These are phyloP conservation scores for Selenicereus undatus DNA, from an alignment of 148 eudicot genomes.

Conservation along the genomic window DNA sequence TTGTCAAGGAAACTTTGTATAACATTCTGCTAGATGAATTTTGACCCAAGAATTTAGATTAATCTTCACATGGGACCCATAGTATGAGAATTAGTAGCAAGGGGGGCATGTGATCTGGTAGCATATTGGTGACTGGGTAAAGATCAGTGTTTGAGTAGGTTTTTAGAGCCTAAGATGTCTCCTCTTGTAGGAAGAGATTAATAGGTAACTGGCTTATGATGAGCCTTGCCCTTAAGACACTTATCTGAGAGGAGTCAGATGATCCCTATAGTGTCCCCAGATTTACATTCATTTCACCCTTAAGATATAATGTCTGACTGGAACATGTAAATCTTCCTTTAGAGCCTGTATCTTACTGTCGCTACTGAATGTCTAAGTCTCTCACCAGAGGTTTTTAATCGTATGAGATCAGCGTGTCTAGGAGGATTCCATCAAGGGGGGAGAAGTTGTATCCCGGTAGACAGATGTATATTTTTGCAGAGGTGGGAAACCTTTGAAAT, in stretches of 20 bases:
- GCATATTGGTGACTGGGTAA: no score
- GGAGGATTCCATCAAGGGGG: not conserved
- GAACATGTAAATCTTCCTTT: not conserved
- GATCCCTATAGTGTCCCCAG: not conserved
- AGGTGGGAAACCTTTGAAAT: no score
- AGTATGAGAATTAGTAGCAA: not conserved
- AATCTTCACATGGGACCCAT: not conserved
- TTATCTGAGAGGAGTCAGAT: no score
- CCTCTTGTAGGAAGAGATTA: no score
- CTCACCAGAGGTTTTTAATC: not conserved
- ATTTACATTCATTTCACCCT: not conserved
- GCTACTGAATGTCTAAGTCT: not conserved
- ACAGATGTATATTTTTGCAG: no score
- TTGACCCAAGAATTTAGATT: not conserved
- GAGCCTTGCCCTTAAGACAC: no score
- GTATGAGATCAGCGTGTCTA: not conserved
- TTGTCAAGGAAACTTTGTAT: not conserved
- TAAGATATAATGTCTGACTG: not conserved
- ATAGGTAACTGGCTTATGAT: no score
- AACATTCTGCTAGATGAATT: not conserved
- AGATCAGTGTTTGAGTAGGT: no score
- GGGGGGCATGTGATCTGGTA: not conserved
- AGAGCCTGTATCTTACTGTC: not conserved
- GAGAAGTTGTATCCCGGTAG: no score
- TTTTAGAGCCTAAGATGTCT: no score